Percentiles rank a stretch among this genome's conserved stretches.
phyloP scores from a whole-genome alignment of 805 yeast genomes.

The Kodamaea hsintzibuensis region DNA sequence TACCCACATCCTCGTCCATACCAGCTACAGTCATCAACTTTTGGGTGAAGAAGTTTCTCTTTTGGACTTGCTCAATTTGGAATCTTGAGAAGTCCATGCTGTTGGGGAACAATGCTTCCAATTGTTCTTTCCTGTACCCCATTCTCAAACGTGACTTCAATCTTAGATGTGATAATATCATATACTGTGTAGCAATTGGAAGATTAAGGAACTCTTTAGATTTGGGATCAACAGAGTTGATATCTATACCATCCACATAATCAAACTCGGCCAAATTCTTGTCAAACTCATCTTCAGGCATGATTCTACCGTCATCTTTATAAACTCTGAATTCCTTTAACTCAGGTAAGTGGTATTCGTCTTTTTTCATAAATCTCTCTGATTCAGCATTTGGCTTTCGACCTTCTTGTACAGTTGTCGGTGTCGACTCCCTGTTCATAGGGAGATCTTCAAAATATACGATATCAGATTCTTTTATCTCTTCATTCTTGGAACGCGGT shows the following conservation, averaged over 20 bases:
- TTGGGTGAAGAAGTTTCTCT: slow-evolving; percentile 88
- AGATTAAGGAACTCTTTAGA: slow-evolving; percentile 73
- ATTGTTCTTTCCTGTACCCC: slow-evolving; percentile 92
- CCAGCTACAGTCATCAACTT: slow-evolving; percentile 82
- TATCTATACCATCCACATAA: slow-evolving; percentile 67
- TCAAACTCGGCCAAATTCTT: slow-evolving; percentile 42
- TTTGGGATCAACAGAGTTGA: slow-evolving; percentile 77
- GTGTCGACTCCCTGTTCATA: slow-evolving; percentile 6
- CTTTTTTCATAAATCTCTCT: slow-evolving; percentile 50
- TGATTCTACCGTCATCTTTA: slow-evolving; percentile 67
- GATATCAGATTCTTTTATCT: not conserved
- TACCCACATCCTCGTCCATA: slow-evolving; percentile 55
- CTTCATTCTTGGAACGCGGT: not conserved
- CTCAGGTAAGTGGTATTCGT: slow-evolving; percentile 85
- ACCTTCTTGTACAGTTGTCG: not conserved
- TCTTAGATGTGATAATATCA: slow-evolving; percentile 79
- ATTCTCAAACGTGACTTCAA: slow-evolving; percentile 84
- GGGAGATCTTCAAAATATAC: slow-evolving; percentile 30
- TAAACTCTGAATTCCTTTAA: slow-evolving; percentile 55
- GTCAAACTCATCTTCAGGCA: slow-evolving; percentile 70
- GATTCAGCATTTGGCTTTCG: not conserved
- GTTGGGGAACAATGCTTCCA: slow-evolving; percentile 77
- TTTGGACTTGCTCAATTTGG: slow-evolving; percentile 90
- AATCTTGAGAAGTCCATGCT: slow-evolving; percentile 89
- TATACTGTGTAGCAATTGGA: slow-evolving; percentile 87